Evolutionary conservation across 495 filamentous ascomycete species (phyloP), one percentile per base, ranked within the genome.

Genomic region (Cladorrhinum samala): DNA sequence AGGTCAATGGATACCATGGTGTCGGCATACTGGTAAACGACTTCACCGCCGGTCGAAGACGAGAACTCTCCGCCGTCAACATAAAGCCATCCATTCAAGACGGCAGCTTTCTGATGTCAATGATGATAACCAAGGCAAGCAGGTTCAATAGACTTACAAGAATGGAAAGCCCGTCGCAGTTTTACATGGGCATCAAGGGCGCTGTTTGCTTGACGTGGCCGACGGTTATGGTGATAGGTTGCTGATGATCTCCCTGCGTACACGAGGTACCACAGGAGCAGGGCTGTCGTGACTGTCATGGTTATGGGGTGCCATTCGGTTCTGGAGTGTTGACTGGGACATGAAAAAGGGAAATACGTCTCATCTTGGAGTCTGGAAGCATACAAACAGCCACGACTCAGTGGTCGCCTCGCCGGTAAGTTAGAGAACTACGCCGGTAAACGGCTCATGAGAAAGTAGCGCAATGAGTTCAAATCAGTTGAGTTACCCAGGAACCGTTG

Each of bases 51-150:
- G 18, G 37, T 56, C 11, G 25, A 43, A 24, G 57, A 64, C 11
- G 59, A 62, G 4, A 57, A 50, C 46, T 62, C 62, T 0, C 58
- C 58, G n/a, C 56, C 59, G 43, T 60, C 50, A 24, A 65, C 55
- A 47, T 62, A 65, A 11, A 62, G 19, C n/a, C 59, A 49, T 27
- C 54, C 40, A 24, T 54, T 46, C 9, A 65, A 37, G 9, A 65
- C 51, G 3, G 52, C 56, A 20, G 59, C 62, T 65, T 47, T 42
- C 17, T 36, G 38, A n/a, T 11, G 9, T 40, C 25, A 44, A 39
- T 39, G 13, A 33, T 7, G 7, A 7, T 37, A 14, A 6, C 14
- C 30, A 14, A 6, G 7, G 30, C 30, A 14, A n/a, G 38, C n/a
- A n/a, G n/a, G 38, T 14, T n/a, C 13, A 13, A 14, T 40, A 20